Evolutionary conservation across 352 stramenopile species (phyloP).

Genomic region (Pythium rishiriense): DNA sequence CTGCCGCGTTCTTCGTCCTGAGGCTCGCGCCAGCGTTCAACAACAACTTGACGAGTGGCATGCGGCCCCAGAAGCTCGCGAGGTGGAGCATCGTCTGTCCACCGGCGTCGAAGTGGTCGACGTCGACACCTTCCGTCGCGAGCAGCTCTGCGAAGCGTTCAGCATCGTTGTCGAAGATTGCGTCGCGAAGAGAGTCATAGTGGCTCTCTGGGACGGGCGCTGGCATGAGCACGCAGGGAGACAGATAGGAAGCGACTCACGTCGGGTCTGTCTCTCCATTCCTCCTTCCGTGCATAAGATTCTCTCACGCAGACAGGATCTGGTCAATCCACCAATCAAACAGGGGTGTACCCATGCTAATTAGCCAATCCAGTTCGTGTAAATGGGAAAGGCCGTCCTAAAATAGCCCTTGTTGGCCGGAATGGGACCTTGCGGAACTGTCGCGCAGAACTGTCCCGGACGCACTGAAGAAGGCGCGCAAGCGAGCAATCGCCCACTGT

Average conservation of each 20-base stretch:
- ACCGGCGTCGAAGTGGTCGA: slow-evolving; percentile 72
- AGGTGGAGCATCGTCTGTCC: slow-evolving; percentile 76
- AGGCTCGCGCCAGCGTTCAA: slow-evolving; percentile 58
- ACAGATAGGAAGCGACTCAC: neutral
- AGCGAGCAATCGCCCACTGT: neutral
- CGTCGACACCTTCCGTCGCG: slow-evolving; percentile 37
- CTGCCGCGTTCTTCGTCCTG: slow-evolving; percentile 71
- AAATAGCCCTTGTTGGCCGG: too few species aligned
- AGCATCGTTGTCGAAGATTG: slow-evolving; percentile 71
- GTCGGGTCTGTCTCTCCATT: too few species aligned
- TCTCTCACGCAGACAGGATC: neutral
- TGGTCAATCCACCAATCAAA: neutral
- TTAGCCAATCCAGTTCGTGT: slow-evolving; percentile 3
- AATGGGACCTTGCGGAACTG: neutral
- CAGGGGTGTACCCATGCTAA: neutral
- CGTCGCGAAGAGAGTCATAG: slow-evolving; percentile 70
- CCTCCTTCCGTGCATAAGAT: slow-evolving; percentile 2
- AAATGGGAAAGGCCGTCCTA: neutral
- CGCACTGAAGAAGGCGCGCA: neutral
- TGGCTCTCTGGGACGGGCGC: slow-evolving; percentile 34
- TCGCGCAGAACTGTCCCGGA: neutral
- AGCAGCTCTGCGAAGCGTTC: slow-evolving; percentile 49
- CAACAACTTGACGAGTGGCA: slow-evolving; percentile 62
- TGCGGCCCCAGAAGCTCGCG: slow-evolving; percentile 73
- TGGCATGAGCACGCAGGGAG: neutral